Percentiles rank a stretch among this genome's conserved stretches.
These are phyloP conservation scores for Cryphonectria carpinicola DNA, from an alignment of 2,329 filamentous ascomycete genomes.

Conservation along the genomic window DNA sequence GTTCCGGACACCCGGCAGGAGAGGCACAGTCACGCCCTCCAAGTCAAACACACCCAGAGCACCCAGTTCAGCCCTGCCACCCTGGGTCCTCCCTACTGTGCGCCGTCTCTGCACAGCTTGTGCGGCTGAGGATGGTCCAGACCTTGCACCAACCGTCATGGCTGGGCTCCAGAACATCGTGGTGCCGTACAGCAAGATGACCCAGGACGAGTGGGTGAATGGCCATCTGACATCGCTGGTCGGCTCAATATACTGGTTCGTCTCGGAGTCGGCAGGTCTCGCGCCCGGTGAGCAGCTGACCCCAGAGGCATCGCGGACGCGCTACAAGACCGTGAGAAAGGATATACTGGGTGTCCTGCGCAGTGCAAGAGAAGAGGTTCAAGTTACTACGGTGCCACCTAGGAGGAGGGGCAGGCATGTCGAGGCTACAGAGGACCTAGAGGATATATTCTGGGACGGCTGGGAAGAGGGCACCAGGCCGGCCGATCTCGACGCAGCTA, in stretches of 20 bases:
- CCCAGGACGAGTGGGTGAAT: slow-evolving; percentile 54
- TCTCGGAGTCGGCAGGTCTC: slow-evolving; percentile 54
- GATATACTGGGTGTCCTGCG: slow-evolving; percentile 50
- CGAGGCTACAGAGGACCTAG: slow-evolving; percentile 49
- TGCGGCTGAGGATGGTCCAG: slow-evolving; percentile 50
- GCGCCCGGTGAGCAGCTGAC: slow-evolving; percentile 35
- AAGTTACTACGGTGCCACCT: slow-evolving; percentile 35
- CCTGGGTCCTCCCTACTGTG: slow-evolving; percentile 72
- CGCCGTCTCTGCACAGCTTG: slow-evolving; percentile 68
- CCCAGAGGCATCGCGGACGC: slow-evolving; percentile 35
- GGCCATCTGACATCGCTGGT: slow-evolving; percentile 58
- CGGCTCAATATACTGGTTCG: slow-evolving; percentile 64
- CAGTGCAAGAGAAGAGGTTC: slow-evolving; percentile 42
- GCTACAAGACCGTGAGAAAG: slow-evolving; percentile 52
- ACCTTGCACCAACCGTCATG: slow-evolving; percentile 72
- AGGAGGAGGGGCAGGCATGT: slow-evolving; percentile 46
- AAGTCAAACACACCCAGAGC: slow-evolving; percentile 48
- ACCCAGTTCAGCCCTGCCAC: slow-evolving; percentile 47
- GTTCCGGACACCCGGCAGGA: slow-evolving; percentile 36
- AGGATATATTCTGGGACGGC: slow-evolving; percentile 49
- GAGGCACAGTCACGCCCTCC: slow-evolving; percentile 37
- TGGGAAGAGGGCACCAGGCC: slow-evolving; percentile 52
- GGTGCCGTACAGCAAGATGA: slow-evolving; percentile 46
- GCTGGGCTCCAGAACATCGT: slow-evolving; percentile 69
- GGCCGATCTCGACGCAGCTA: slow-evolving; percentile 64